These are phyloP conservation scores for Penicillium arizonense DNA, from an alignment of 495 filamentous ascomycete genomes.

Conservation along the genomic window DNA sequence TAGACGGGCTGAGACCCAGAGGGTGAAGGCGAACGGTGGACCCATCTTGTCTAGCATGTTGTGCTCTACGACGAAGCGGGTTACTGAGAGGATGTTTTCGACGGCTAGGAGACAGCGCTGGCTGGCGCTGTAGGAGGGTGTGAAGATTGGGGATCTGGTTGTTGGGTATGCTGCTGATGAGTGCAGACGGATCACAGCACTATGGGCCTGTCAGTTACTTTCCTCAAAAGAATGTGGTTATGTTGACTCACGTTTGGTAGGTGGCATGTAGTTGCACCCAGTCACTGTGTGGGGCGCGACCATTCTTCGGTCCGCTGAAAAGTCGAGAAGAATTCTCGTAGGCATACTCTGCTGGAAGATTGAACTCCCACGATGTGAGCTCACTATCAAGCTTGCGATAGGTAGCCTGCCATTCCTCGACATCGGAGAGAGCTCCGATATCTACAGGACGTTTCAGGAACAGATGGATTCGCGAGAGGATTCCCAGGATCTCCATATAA, in stretches of 20 bases:
- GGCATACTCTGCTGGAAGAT: conserved; percentile 75
- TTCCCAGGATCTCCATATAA: conserved; percentile 82
- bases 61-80: conserved; percentile 69
- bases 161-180: conserved; percentile 93
- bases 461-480: conserved; percentile 78
- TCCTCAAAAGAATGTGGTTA: neutral
- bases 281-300: conserved; percentile 68
- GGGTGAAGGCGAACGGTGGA: conserved; percentile 82
- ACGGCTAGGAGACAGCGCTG: conserved; percentile 80
- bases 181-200: conserved; percentile 82
- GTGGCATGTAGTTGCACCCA: conserved; percentile 90
- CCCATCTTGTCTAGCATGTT: conserved; percentile 76
- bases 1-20: conserved; percentile 89
- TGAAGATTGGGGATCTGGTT: conserved; percentile 80
- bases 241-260: conserved; percentile 58
- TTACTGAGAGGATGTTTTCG: conserved; percentile 76
- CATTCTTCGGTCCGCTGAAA: conserved; percentile 59
- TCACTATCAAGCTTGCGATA: conserved; percentile 80
- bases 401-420: conserved; percentile 82
- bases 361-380: conserved; percentile 78
- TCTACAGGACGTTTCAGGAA: conserved; percentile 87
- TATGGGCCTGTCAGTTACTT: conserved; percentile 34
- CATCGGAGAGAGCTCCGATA: conserved; percentile 77
- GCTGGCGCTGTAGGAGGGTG: conserved; percentile 75
- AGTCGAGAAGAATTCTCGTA: conserved; percentile 67